Evolutionary conservation across 2,329 filamentous ascomycete genomes (phyloP).

Genomic region (Aspergillus cejpii): DNA sequence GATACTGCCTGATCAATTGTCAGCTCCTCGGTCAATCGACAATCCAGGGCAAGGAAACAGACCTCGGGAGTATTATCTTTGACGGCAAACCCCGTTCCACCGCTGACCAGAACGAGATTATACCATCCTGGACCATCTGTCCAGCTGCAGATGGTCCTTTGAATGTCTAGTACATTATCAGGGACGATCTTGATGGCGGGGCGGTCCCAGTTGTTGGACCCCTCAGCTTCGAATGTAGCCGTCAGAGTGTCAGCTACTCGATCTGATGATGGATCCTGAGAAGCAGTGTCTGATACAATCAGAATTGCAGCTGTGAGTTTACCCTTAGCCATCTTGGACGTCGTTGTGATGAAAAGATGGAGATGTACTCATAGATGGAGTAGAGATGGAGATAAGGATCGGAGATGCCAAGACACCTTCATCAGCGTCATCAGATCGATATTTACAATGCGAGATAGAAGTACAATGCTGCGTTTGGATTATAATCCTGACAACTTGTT

Average conservation of each 20-base stretch:
- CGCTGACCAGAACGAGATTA: slow-evolving; percentile 80
- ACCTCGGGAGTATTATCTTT: slow-evolving; percentile 87
- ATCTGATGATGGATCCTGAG: slow-evolving; percentile 71
- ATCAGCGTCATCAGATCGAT: background rate
- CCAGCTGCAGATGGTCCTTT: slow-evolving; percentile 65
- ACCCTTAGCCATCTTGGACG: slow-evolving; percentile 25
- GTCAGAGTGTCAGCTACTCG: slow-evolving; percentile 61
- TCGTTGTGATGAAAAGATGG: slow-evolving; percentile 4
- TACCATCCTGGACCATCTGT: slow-evolving; percentile 56
- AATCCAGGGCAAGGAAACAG: slow-evolving; percentile 18
- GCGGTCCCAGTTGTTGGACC: slow-evolving; percentile 64
- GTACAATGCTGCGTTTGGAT: background rate
- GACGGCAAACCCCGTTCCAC: slow-evolving; percentile 85
- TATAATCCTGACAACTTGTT: slow-evolving; percentile 19
- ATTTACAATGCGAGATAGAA: background rate
- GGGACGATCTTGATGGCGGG: slow-evolving; percentile 66
- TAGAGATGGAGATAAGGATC: background rate
- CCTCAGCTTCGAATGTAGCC: slow-evolving; percentile 61
- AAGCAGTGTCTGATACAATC: slow-evolving; percentile 85
- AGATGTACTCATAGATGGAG: too few species aligned
- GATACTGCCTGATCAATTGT: slow-evolving; percentile 58
- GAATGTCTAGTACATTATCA: slow-evolving; percentile 69
- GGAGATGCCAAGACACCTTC: background rate
- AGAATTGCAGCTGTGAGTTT: slow-evolving; percentile 68
- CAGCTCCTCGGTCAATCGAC: slow-evolving; percentile 8